Base-by-base conservation (phyloP, 1,139 yeast species). In the Yarrowia galli region DNA sequence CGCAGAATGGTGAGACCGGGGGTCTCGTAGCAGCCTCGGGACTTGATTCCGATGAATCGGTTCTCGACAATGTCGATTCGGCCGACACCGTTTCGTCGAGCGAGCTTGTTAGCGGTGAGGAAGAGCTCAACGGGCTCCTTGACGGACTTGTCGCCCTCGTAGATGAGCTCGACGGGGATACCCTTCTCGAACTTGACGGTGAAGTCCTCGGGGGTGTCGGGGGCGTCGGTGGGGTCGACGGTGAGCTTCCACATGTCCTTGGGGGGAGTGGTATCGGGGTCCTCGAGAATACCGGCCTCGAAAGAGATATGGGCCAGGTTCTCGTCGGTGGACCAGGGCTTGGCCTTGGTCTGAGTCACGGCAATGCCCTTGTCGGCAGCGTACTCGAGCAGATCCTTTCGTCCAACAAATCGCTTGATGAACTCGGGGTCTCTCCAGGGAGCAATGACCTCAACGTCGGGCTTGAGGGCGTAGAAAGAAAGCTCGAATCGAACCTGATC, bases 181-280 rank as follows among this genome's bases (percentile, higher is more conserved):
- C 99, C 99, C 82, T 91, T 84, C 75, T 86, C 88, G 78, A 92
- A 95, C 71, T 85, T 88, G 71, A 95, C 87, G 38, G 91, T 82
- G 80, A 95, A 88, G 77, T 89, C 89, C 84, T 95, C 98, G 75
- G 98, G 98, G 68, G 83, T 83, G 71, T 91, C 87, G 76, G 99
- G 99, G 68, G 99, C 98, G 77, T 95, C 97, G 68, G 84, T 79
- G 75, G 99, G 98, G 80, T 93, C 99, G 70, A 91, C 92, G 67
- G 97, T 95, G 79, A 95, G 87, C 83, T 95, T 95, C 99, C 99
- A 95, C 99, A 95, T 95, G 80, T 95, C 99, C 84, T 92, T 93
- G 81, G 99, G 99, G 73, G 99, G 99, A 67, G 99, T 95, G 75
- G 95, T 88, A 80, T 95, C 92, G 77, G 99, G 99, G 82, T 95